Base-by-base conservation (phyloP, 2,329 filamentous ascomycete genomes). In the Knufia fluminis region DNA sequence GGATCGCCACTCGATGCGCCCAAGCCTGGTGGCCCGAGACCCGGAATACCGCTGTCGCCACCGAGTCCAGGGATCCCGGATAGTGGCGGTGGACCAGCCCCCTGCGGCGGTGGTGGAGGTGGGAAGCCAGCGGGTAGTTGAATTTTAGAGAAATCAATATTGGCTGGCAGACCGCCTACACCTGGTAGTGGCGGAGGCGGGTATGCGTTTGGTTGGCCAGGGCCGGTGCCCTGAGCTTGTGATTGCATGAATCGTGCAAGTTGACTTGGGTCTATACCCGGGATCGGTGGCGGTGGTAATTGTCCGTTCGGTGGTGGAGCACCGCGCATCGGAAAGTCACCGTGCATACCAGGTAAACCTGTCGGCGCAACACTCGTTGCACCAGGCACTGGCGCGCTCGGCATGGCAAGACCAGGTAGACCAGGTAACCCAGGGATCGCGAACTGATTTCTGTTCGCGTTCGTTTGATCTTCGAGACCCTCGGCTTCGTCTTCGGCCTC, bases 401-500 rank as follows among this genome's bases (percentile, higher is more conserved):
- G 69, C 19, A 73, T 73, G 8, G 77, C 60, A 19, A 69, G 43
- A 56, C 67, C 60, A 48, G 59, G 46, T 49, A 63, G 41, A 44
- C 68, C 70, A 33, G 69, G 70, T 28, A 68, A 54, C 20, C 62
- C 69, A 31, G 72, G 76, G 32, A 79, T 71, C 24, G 80, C 85
- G 3, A 81, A 83, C 50, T 76, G 66, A 52, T 73, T 72, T 59
- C 78, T 80, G 24, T 79, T 68, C 17, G 78, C 84, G 77, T 85
- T 87, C 66, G 85, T 86, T 65, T 98, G 92, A 61, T 98, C 92
- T 47, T 94, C 83, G 39, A 97, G 75, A 2, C 88, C 90, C 57
- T 97, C 91, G 58, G 85, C 84, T 68, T 97, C 92, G 63, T 97
- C 92, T 64, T 96, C 87, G 52, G 85, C 75, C 66, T 97, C 90